Evolutionary conservation across 352 stramenopile species (phyloP), one percentile per base, ranked within the genome.

Genomic region (Phytophthora pini): DNA sequence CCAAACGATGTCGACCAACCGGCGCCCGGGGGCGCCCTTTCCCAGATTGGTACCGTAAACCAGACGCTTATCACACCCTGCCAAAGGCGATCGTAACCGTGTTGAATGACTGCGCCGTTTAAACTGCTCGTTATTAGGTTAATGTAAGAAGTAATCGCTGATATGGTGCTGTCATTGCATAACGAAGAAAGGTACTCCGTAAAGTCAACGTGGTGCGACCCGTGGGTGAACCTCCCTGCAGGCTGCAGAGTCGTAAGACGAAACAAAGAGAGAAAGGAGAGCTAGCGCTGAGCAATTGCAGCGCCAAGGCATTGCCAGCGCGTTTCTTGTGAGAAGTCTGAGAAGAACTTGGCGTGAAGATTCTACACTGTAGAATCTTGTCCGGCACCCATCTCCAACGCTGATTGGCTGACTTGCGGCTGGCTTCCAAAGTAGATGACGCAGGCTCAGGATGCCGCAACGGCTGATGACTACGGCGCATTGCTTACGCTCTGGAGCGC

Each of bases 1-100:
- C 56, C 48, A 52, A 65, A 26, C 31, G 55, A 56, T 55, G 47
- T 62, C 44, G 36, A 56, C 56, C 17, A 46, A 36, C 34, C 34
- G 38, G 31, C 31, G 2, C 31, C n/a, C 32, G n/a, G 15, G 15
- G n/a, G 17, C 56, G 38, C 56, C 56, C 54, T 54, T 65, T 65
- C 48, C 56, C 56, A 55, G 39, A n/a, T 8, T 20, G 5, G 36
- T 56, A 56, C 34, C 54, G 54, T 61, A 61, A 61, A 46, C 31
- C n/a, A 15, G 10, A 11, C 29, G 32, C 32, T 56, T 56, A 56
- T 45, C 20, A 51, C 26, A 46, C 22, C 49, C 49, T 45, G 49
- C 38, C 32, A 56, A 46, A 56, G 6, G 3, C 12, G 34, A 63
- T 56, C 15, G 13, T 40, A 15, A 31, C 7, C 6, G 38, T 45